A percentile compares a stretch with the other conserved stretches of the same genome.
Evolutionary conservation across 2,329 filamentous ascomycete species (phyloP).

Genomic region (Diaporthe caulivora): DNA sequence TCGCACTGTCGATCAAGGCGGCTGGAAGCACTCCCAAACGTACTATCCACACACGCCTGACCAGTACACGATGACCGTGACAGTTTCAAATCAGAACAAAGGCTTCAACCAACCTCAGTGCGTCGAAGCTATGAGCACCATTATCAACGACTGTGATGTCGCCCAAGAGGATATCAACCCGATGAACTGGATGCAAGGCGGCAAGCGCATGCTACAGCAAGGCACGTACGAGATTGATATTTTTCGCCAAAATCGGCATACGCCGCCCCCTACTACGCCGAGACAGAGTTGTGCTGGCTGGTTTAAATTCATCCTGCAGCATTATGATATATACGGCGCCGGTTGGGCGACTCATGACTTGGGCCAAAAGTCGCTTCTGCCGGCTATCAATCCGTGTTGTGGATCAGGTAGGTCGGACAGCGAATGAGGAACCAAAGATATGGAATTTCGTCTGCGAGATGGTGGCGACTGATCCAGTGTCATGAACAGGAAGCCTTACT

Average conservation of each 20-base stretch:
- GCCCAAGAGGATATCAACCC: background rate
- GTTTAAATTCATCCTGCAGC: background rate
- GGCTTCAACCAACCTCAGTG: background rate
- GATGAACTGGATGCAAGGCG: conserved; percentile 19
- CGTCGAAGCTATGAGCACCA: conserved; percentile 13
- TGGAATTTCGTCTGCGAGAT: background rate
- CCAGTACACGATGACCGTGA: conserved; percentile 16
- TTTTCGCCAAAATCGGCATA: conserved; percentile 2
- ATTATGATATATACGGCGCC: conserved; percentile 20
- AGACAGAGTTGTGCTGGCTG: conserved; percentile 4
- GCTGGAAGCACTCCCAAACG: conserved; percentile 7
- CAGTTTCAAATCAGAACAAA: background rate
- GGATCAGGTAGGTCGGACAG: background rate
- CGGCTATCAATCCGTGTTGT: conserved; percentile 15
- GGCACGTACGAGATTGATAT: conserved; percentile 10
- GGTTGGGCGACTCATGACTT: conserved; percentile 7
- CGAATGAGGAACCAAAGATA: background rate
- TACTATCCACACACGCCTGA: conserved; percentile 18
- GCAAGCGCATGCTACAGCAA: conserved; percentile 13
- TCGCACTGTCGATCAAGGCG: background rate
- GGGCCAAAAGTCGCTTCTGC: conserved; percentile 4
- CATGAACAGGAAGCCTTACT: conserved; percentile 18
- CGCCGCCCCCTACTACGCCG: conserved; percentile 1
- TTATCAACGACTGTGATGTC: conserved; percentile 14
- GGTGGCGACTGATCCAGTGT: background rate